These are phyloP conservation scores for Talaromyces albobiverticillius DNA, from an alignment of 2,329 filamentous ascomycete species.

Conservation along the genomic window DNA sequence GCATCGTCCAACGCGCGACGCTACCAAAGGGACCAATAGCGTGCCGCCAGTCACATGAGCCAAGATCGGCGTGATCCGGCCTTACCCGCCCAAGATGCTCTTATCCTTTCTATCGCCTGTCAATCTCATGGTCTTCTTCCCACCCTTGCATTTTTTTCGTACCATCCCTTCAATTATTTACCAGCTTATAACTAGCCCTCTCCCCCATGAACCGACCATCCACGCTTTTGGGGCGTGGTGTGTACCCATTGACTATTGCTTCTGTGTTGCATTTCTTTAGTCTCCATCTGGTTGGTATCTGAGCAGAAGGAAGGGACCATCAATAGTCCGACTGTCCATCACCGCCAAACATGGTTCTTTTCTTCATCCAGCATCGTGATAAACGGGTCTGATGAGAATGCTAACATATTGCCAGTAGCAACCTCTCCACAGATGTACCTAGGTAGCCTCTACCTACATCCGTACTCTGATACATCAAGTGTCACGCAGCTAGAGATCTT, in stretches of 20 bases:
- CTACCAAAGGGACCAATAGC: background rate
- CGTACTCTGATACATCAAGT: too few relatives aligned
- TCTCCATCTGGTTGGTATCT: background rate
- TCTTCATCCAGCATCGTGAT: background rate
- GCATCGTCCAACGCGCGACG: background rate
- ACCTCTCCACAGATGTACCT: too few relatives aligned
- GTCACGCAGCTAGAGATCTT: too few relatives aligned
- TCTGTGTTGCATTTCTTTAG: too few relatives aligned
- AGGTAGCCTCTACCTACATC: too few relatives aligned
- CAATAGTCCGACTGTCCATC: constrained; percentile 19
- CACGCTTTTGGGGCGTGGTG: background rate
- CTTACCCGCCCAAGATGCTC: background rate
- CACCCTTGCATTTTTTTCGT: constrained; percentile 6
- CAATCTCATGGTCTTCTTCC: background rate
- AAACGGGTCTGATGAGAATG: too few relatives aligned
- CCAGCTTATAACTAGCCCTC: background rate
- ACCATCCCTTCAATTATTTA: background rate
- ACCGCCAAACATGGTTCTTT: background rate
- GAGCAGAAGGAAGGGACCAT: constrained; percentile 5
- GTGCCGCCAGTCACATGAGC: constrained; percentile 5
- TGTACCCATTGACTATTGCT: background rate
- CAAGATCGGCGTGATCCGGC: background rate
- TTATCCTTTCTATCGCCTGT: background rate
- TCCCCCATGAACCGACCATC: background rate
- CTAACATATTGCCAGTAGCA: too few relatives aligned